phyloP scores from a whole-genome alignment of 371 early-diverging fungal species.

The Haplosporangium sp. region DNA sequence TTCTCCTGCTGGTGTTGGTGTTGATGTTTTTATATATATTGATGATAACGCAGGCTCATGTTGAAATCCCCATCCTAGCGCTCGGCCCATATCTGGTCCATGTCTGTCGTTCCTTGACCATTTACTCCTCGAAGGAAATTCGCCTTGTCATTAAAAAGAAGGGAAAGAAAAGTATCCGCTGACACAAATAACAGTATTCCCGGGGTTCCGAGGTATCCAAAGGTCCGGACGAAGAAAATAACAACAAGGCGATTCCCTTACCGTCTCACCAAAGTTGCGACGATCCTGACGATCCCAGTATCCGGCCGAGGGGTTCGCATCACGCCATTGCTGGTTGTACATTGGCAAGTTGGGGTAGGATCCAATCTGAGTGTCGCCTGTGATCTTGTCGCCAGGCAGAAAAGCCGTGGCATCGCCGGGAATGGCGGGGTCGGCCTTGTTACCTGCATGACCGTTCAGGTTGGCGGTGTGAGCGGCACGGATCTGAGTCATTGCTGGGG shows the following conservation, averaged over 20 bases:
- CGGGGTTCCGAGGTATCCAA: too few relatives aligned
- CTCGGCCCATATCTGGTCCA: too few relatives aligned
- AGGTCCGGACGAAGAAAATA: neutral
- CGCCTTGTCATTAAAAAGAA: too few relatives aligned
- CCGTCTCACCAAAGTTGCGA: slow-evolving; percentile 74
- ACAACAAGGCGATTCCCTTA: slow-evolving; percentile 35
- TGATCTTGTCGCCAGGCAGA: slow-evolving; percentile 56
- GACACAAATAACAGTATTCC: neutral
- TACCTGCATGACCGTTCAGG: slow-evolving; percentile 9
- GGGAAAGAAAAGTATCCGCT: neutral
- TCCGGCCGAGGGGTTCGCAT: slow-evolving; percentile 58
- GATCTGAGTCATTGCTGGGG: neutral
- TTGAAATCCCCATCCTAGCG: too few relatives aligned
- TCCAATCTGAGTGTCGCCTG: slow-evolving; percentile 73
- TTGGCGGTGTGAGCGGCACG: slow-evolving; percentile 5
- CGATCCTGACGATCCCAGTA: slow-evolving; percentile 74
- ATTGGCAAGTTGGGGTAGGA: slow-evolving; percentile 75
- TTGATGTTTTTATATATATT: too few relatives aligned
- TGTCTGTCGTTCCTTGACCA: too few relatives aligned
- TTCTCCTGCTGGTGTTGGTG: too few relatives aligned
- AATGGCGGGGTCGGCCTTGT: slow-evolving; percentile 43
- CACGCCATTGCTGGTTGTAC: slow-evolving; percentile 66
- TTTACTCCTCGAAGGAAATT: too few relatives aligned
- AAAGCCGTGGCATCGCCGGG: slow-evolving; percentile 45
- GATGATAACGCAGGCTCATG: too few relatives aligned